phyloP scores from a whole-genome alignment of 352 stramenopile genomes.

The Phytophthora tentaculata region DNA sequence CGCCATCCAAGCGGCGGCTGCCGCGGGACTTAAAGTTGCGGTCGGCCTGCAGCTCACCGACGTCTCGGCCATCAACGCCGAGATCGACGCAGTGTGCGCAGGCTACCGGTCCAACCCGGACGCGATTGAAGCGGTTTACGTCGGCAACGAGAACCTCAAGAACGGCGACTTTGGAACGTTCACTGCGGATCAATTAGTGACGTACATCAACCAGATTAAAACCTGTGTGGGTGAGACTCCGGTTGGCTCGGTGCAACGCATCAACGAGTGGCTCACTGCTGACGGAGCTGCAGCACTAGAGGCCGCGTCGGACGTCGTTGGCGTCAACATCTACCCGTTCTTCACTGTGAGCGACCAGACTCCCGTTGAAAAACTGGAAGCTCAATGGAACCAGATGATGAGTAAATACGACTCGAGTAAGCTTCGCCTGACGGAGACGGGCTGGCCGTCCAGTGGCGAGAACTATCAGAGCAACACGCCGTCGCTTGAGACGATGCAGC shows the following conservation, averaged over 20 bases:
- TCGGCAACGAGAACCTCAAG: slow-evolving; percentile 75
- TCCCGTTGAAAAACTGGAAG: slow-evolving; percentile 58
- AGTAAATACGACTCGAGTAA: slow-evolving; percentile 50
- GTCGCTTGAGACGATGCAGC: slow-evolving; percentile 45
- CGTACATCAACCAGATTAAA: slow-evolving; percentile 64
- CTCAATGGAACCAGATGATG: slow-evolving; percentile 55
- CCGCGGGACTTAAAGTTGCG: slow-evolving; percentile 58
- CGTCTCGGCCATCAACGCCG: slow-evolving; percentile 36
- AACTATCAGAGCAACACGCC: slow-evolving; percentile 45
- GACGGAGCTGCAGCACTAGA: slow-evolving; percentile 42
- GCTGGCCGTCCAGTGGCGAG: slow-evolving; percentile 56
- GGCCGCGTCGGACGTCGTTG: slow-evolving; percentile 46
- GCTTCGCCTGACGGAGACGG: slow-evolving; percentile 62
- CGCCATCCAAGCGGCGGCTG: slow-evolving; percentile 47
- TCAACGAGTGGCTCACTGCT: slow-evolving; percentile 65
- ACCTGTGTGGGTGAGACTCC: slow-evolving; percentile 44
- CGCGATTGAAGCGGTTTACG: slow-evolving; percentile 65
- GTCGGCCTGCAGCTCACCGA: slow-evolving; percentile 72
- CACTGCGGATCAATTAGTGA: slow-evolving; percentile 41
- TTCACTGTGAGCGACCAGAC: slow-evolving; percentile 48
- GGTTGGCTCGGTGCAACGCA: slow-evolving; percentile 71
- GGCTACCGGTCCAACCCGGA: slow-evolving; percentile 48
- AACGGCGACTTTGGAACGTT: slow-evolving; percentile 54
- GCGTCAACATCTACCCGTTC: slow-evolving; percentile 83
- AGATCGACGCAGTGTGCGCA: slow-evolving; percentile 64